Conservation (phyloP, 805 yeast genomes). For the Starmerella bombicola region DNA sequence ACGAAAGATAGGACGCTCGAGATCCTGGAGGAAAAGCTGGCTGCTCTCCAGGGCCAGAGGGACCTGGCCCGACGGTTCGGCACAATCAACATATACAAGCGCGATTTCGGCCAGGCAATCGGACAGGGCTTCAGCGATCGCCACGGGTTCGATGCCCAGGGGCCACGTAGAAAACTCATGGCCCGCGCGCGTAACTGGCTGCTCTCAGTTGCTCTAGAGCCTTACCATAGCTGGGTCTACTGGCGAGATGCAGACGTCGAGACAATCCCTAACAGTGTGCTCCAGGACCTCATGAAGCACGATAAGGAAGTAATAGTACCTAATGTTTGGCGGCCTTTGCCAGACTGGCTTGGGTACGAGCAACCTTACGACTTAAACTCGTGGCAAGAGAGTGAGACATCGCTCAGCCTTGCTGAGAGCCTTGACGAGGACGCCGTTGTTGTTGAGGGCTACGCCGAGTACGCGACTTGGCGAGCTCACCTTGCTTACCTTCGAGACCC, state of each 20-base stretch:
- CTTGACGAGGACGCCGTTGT: conserved; percentile 90
- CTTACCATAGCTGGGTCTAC: conserved; percentile 92
- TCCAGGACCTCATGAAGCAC: conserved; percentile 91
- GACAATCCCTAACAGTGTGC: conserved; percentile 68
- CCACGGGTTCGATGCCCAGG: conserved; percentile 95
- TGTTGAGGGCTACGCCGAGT: conserved; percentile 95
- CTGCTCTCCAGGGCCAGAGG: conserved; percentile 51
- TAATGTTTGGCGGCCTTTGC: conserved; percentile 95
- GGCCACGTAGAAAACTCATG: conserved; percentile 90
- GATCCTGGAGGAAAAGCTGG: conserved; percentile 40
- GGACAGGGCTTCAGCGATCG: conserved; percentile 93
- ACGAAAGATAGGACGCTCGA: conserved; percentile 80
- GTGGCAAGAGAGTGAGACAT: conserved; percentile 84
- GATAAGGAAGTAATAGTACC: conserved; percentile 90
- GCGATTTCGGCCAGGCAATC: conserved; percentile 86
- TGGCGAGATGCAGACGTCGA: conserved; percentile 99
- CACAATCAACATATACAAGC: conserved; percentile 72
- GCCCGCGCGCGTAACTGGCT: conserved; percentile 95
- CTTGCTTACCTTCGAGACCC: conserved; percentile 90
- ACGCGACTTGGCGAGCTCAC: conserved; percentile 97
- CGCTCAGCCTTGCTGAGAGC: conserved; percentile 34
- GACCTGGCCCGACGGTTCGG: conserved; percentile 53
- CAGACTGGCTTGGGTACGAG: conserved; percentile 76
- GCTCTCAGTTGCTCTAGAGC: conserved; percentile 73
- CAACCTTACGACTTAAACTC: conserved; percentile 95